Evolutionary conservation across 1,139 yeast genomes (phyloP), one percentile per base, ranked within the genome.

Genomic region (Wickerhamomyces sp.): DNA sequence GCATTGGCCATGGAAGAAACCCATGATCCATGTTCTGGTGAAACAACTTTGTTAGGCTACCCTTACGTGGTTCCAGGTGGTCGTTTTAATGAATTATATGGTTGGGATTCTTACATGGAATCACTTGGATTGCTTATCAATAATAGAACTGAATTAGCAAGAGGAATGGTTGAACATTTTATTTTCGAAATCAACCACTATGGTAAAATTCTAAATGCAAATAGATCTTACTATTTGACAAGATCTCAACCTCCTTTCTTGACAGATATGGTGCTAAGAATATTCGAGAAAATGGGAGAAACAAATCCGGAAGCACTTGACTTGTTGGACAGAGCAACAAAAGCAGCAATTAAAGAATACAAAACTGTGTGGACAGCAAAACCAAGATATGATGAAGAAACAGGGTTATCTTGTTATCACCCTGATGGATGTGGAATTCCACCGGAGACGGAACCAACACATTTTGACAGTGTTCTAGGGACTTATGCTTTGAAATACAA

Each of bases 11-110:
- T 88, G 68, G 66, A 63, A 43, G 56, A 59, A 32, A 60, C 72
- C n/a, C 54, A 65, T 19, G 72, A 78, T 47, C 78, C 81, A 3
- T 56, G 61, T n/a, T 63, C 70, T 2, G 76, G 76, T 44, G 67
- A 68, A 39, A 52, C 51, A 32, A 70, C 74, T 17, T 60, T 86
- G 37, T 67, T 74, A 32, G 87, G 88, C 25, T 81, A 77, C 55
- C 96, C 96, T 0, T 92, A 90, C 59, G 86, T 88, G 18, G 98
- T 92, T 10, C 98, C 98, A 1, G 98, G 98, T 14, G 98, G 98
- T 17, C 70, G 98, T 47, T 92, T 92, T 63, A 94, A 94, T 62
- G 98, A 92, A 63, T 73, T 89, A 41, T 92, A 92, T 56, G 98
- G 98, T 8, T 92, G 98, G 98, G 98, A 92, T 61, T 88, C 97